Evolutionary conservation across 1,284 basidiomycete genomes (phyloP), one percentile per base, ranked within the genome.

Genomic region (Pyrrhoderma lamaoense): DNA sequence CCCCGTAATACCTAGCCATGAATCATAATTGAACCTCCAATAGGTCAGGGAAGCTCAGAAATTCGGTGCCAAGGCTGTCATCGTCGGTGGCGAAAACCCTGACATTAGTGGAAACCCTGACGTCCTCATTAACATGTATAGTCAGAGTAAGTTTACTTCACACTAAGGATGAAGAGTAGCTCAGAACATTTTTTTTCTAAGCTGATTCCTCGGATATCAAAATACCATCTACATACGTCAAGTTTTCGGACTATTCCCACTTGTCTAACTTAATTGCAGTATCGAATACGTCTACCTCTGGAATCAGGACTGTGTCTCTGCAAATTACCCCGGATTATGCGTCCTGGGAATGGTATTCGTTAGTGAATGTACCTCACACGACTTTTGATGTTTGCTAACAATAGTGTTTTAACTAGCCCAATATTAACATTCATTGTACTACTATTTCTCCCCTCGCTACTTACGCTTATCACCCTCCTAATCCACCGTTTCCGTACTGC

Each of bases 81-180:
- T 95, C n/a, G 89, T 96, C 1, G 93, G 92, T 40, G 92, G 93
- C 45, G 75, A 83, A 58, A 76, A 84, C 61, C 80, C 81, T 31
- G 72, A 71, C 18, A 58, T 73, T 44, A 80, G 80, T 9, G 80
- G 85, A 3, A 76, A 77, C 60, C 80, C 89, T 14, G 86, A 90
- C 60, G 76, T 77, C n/a, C 71, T 93, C 54, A 78, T 93, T 39
- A 93, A 89, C 56, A 93, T 94, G 91, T 93, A 86, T 67, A 89
- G 85, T 64, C 87, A 87, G 66, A 82, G 85, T 87, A 58, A 48
- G 76, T 64, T 25, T 1, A 5, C 11, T 31, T 31, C 27, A 31
- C 7, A 5, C 27, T 31, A 31, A 31, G 27, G 11, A 11, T 37
- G 35, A 9, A 11, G 35, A 37, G 35, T 8, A 18, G 8, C 38